Base-by-base conservation (phyloP, 1,284 basidiomycete species). In the Ceratobasidium theobromae region DNA sequence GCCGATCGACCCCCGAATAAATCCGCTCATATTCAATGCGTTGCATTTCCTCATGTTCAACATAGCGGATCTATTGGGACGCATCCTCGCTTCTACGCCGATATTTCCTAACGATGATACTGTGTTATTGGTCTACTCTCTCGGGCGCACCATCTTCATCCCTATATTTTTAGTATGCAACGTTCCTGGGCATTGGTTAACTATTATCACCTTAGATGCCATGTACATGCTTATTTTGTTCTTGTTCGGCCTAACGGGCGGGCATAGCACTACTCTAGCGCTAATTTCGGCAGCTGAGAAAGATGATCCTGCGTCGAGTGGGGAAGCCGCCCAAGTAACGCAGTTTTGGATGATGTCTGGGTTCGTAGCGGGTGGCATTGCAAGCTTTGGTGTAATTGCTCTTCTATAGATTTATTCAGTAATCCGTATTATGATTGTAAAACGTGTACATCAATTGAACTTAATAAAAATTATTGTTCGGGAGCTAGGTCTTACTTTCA, bases 161-260 rank as follows among this genome's bases (percentile, higher is more conserved):
- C 91, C 91, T 27, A 73, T 95, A 46, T 89, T 95, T 76, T 81
- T 95, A 21, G 80, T 88, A 74, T 95, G 92, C 80, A 95, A 95
- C 73, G 73, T 92, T 35, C 40, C 65, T 49, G 57, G 35, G 43
- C 53, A n/a, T 27, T 45, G 70, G 30, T 67, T 64, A 75, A 48
- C 84, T 83, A 12, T 87, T 66, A 86, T 92, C 76, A 85, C 79
- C 75, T 91, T 90, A 1, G 91, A 95, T 74, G 57, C 82, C 32
- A 65, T 87, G 14, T 95, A 87, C 79, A 86, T 94, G 81, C 53
- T 86, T 57, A 82, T 93, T 55, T 77, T 95, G 8, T 77, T 91
- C 60, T 68, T 78, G 1, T 90, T 93, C 71, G 91, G 90, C 18
- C 72, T 85, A 32, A 84, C 89, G 5, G 93, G 89, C 69, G 93